Conservation (phyloP, 345 rosid genomes). For the Gossypioides kirkii region DNA sequence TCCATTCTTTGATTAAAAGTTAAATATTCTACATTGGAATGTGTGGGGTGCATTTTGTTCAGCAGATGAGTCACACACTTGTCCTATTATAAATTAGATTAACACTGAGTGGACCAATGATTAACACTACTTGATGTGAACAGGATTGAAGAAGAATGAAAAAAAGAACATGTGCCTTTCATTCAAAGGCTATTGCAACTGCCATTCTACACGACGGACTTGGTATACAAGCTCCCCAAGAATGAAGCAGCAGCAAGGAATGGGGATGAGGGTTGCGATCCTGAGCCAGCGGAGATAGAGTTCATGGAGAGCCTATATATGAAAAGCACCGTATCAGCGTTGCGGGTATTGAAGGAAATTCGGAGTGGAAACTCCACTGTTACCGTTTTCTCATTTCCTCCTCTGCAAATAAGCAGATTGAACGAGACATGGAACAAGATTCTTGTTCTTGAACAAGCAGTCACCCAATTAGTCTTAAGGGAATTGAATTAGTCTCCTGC, state of each 20-base stretch:
- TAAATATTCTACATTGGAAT: background rate
- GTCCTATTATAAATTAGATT: too few species aligned
- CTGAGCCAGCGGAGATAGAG: conserved; percentile 61
- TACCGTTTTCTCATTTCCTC: conserved; percentile 81
- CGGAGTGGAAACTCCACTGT: conserved; percentile 86
- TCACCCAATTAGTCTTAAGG: conserved; percentile 33
- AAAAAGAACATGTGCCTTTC: conserved; percentile 89
- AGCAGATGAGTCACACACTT: background rate
- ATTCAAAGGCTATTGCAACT: conserved; percentile 84
- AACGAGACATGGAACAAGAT: conserved; percentile 77
- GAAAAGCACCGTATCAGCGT: conserved; percentile 81
- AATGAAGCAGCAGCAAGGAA: conserved; percentile 24
- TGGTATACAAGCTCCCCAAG: conserved; percentile 66
- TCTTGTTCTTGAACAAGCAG: conserved; percentile 72
- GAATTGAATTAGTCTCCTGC: background rate
- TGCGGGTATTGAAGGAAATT: conserved; percentile 67
- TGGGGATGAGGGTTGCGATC: conserved; percentile 26
- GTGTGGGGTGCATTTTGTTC: background rate
- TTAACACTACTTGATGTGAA: too few species aligned
- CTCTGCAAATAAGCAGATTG: conserved; percentile 54
- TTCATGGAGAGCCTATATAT: conserved; percentile 63
- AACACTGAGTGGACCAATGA: too few species aligned
- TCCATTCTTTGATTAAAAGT: background rate
- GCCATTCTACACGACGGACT: conserved; percentile 90
- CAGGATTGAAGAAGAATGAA: conserved; percentile 94